phyloP scores from a whole-genome alignment of 1,284 basidiomycete species.

The Ganoderma boninense region DNA sequence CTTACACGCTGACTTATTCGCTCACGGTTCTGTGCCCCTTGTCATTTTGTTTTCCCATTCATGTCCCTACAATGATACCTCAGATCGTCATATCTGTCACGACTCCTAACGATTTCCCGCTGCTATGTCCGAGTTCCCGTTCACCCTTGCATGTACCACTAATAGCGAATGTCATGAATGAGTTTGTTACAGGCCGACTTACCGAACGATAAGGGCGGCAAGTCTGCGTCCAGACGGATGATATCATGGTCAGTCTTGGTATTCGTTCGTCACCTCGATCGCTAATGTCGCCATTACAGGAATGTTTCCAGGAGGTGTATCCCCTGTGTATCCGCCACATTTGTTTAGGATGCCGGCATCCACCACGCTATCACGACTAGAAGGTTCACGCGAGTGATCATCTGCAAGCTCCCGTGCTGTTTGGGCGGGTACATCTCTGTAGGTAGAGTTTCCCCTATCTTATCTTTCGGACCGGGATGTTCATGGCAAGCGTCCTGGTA shows the following conservation, averaged over 20 bases:
- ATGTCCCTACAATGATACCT: slow-evolving; percentile 20
- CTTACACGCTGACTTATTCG: slow-evolving; percentile 31
- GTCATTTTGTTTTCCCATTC: neutral
- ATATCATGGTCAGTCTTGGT: neutral
- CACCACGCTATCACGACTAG: neutral
- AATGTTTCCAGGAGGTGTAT: neutral
- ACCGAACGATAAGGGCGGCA: neutral
- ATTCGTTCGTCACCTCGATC: neutral
- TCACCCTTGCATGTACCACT: slow-evolving; percentile 5
- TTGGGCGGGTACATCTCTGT: neutral
- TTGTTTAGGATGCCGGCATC: slow-evolving; percentile 13
- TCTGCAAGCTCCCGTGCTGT: slow-evolving; percentile 20
- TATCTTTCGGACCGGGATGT: slow-evolving; percentile 14
- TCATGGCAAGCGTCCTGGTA: slow-evolving; percentile 9
- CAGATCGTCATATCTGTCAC: slow-evolving; percentile 14
- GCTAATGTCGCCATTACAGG: neutral
- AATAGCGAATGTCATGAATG: neutral
- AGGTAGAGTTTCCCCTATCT: slow-evolving; percentile 19
- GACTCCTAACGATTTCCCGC: slow-evolving; percentile 28
- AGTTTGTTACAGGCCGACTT: neutral
- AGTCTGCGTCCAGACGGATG: neutral
- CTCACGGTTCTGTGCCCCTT: slow-evolving; percentile 5
- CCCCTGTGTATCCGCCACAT: neutral
- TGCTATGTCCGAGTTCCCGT: slow-evolving; percentile 8
- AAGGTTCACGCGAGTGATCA: slow-evolving; percentile 17